These are phyloP conservation scores for Terfezia boudieri DNA, from an alignment of 495 filamentous ascomycete species.

Conservation along the genomic window DNA sequence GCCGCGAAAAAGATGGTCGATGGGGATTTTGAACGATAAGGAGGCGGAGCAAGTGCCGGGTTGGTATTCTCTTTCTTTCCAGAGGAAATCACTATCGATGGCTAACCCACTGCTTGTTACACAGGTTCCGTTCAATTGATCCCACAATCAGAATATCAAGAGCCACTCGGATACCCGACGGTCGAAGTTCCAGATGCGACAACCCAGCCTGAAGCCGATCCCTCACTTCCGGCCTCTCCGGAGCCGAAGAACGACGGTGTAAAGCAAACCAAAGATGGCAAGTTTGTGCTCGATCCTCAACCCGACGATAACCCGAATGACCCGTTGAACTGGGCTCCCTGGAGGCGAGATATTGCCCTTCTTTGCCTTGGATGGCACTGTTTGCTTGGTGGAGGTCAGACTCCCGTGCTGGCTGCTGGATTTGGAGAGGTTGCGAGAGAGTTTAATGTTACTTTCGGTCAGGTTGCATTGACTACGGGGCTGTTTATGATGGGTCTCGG, in stretches of 20 bases:
- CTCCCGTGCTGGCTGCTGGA: conserved; percentile 71
- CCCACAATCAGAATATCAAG: conserved; percentile 42
- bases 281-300: conserved; percentile 76
- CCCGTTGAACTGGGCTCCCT: conserved; percentile 75
- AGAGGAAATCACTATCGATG: neutral
- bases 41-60: conserved; percentile 83
- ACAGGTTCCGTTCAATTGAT: conserved; percentile 55
- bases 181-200: conserved; percentile 9
- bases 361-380: conserved; percentile 77
- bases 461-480: conserved; percentile 75
- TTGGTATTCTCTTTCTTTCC: conserved; percentile 21
- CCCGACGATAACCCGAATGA: conserved; percentile 82
- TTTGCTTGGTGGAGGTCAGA: conserved; percentile 84
- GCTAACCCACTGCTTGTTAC: conserved; percentile 21
- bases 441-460: conserved; percentile 45
- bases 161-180: conserved; percentile 22
- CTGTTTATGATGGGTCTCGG: conserved; percentile 92
- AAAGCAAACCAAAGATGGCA: conserved; percentile 62
- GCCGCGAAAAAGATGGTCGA: conserved; percentile 32
- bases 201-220: conserved; percentile 5
- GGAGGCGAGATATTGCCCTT: conserved; percentile 62
- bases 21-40: conserved; percentile 68
- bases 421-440: conserved; percentile 58
- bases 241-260: conserved; percentile 7
- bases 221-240: conserved; percentile 13